Percentiles rank a stretch among this genome's conserved stretches.
phyloP scores from a whole-genome alignment of 2,329 filamentous ascomycete genomes.

The Mycosphaerella arachidis region DNA sequence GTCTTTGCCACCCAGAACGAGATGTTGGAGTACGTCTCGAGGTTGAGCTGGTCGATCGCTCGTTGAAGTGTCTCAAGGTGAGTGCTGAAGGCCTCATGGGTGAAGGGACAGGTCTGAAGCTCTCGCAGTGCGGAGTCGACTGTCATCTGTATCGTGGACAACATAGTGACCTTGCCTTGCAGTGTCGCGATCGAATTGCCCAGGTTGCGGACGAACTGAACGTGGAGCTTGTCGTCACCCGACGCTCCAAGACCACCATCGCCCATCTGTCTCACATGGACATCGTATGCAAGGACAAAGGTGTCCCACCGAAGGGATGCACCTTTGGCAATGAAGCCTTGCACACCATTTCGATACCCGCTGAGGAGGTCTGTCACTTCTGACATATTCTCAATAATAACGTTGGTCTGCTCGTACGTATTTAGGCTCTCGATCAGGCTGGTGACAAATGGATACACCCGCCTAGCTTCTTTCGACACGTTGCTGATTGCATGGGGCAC shows the following conservation, averaged over 20 bases:
- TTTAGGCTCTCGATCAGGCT: slow-evolving; percentile 98
- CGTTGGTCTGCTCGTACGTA: slow-evolving; percentile 82
- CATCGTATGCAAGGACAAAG: slow-evolving; percentile 93
- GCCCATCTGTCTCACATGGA: slow-evolving; percentile 66
- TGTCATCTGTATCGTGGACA: slow-evolving; percentile 74
- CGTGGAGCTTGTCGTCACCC: slow-evolving; percentile 53
- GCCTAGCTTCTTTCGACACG: slow-evolving; percentile 96
- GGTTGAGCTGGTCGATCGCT: slow-evolving; percentile 89
- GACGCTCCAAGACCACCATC: slow-evolving; percentile 23
- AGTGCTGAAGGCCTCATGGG: slow-evolving; percentile 70
- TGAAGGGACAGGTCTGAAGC: slow-evolving; percentile 79
- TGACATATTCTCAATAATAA: slow-evolving; percentile 77
- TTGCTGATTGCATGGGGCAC: slow-evolving; percentile 93
- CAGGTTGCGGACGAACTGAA: slow-evolving; percentile 93
- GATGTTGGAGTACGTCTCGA: slow-evolving; percentile 94
- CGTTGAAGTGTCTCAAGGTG: slow-evolving; percentile 83
- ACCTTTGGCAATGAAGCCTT: slow-evolving; percentile 76
- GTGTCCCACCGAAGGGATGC: slow-evolving; percentile 94
- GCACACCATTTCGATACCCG: slow-evolving; percentile 88
- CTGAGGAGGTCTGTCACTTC: slow-evolving; percentile 83
- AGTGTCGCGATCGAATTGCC: slow-evolving; percentile 80
- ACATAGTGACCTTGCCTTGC: slow-evolving; percentile 77
- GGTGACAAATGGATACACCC: slow-evolving; percentile 95
- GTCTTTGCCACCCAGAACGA: slow-evolving; percentile 82
- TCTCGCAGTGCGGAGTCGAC: slow-evolving; percentile 78